These are phyloP conservation scores for Cystobasidiaceae sp. DNA, from an alignment of 1,284 basidiomycete genomes.

Conservation along the genomic window DNA sequence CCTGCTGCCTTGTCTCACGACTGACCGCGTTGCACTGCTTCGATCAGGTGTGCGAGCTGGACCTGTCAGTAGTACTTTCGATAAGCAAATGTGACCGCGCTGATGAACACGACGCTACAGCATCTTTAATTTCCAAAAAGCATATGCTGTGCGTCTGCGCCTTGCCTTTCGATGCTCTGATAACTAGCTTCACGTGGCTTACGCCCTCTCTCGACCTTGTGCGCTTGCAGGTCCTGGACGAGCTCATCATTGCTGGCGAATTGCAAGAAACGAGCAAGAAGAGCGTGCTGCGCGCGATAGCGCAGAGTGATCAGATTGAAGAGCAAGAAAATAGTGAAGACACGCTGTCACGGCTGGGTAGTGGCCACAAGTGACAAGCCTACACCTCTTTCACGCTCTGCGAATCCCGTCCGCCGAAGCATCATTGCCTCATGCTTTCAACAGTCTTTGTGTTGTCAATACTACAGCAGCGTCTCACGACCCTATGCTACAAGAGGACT, in stretches of 20 bases:
- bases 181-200: not conserved
- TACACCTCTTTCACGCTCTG: no score
- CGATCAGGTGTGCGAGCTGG: conserved; percentile 83
- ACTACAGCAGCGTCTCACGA: not conserved
- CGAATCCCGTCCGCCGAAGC: no score
- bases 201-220: not conserved
- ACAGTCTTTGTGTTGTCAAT: not conserved
- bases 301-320: conserved; percentile 48
- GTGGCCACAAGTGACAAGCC: not conserved
- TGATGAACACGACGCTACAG: conserved; percentile 48
- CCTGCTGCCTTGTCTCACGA: not conserved
- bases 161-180: no score
- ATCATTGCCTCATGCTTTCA: no score
- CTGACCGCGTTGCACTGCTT: not conserved
- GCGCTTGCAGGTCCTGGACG: conserved; percentile 78
- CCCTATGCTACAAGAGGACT: no score
- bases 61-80: conserved; percentile 65
- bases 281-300: conserved; percentile 78
- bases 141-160: conserved; percentile 65
- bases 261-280: conserved; percentile 99
- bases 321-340: conserved; percentile 48
- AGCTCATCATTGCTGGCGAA: conserved; percentile 95
- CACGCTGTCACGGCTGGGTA: conserved; percentile 22
- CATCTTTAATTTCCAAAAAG: conserved; percentile 98
- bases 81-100: no score